These are phyloP conservation scores for Pseudonitzschia multistriata DNA, from an alignment of 108 stramenopile genomes.

Conservation along the genomic window DNA sequence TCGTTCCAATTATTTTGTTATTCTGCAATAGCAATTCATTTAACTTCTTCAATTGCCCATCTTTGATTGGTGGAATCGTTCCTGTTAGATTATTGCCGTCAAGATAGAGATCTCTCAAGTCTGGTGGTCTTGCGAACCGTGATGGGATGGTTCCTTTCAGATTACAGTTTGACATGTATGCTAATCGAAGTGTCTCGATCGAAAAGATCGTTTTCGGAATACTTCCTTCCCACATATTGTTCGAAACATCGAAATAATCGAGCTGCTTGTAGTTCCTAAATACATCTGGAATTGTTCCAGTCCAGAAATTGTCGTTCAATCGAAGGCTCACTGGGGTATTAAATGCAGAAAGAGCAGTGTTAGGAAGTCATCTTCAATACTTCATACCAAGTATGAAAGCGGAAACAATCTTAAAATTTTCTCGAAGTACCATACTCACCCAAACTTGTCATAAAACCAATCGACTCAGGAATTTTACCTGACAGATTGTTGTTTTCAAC, in stretches of 20 bases:
- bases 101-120: constrained; percentile 54
- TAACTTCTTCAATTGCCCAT: constrained; percentile 24
- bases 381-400: neutral
- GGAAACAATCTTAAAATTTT: constrained; percentile 5
- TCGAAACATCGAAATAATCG: constrained; percentile 33
- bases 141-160: constrained; percentile 34
- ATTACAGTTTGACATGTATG: constrained; percentile 42
- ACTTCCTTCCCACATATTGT: constrained; percentile 19
- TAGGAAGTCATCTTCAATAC: neutral
- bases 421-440: constrained; percentile 14
- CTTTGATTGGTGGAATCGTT: constrained; percentile 42
- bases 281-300: constrained; percentile 47
- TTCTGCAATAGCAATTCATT: constrained; percentile 44
- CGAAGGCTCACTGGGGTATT: constrained; percentile 10
- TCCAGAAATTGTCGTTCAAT: constrained; percentile 39
- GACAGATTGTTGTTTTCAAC: constrained; percentile 43
- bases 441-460: constrained; percentile 24
- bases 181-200: constrained; percentile 30
- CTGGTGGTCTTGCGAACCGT: constrained; percentile 12
- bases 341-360: neutral
- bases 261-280: constrained; percentile 27
- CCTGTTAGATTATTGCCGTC: constrained; percentile 53
- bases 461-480: constrained; percentile 39
- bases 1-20: constrained; percentile 32
- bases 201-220: constrained; percentile 36